Evolutionary conservation across 2,329 filamentous ascomycete species (phyloP), one percentile per base, ranked within the genome.

Genomic region (Clonostachys sp.): DNA sequence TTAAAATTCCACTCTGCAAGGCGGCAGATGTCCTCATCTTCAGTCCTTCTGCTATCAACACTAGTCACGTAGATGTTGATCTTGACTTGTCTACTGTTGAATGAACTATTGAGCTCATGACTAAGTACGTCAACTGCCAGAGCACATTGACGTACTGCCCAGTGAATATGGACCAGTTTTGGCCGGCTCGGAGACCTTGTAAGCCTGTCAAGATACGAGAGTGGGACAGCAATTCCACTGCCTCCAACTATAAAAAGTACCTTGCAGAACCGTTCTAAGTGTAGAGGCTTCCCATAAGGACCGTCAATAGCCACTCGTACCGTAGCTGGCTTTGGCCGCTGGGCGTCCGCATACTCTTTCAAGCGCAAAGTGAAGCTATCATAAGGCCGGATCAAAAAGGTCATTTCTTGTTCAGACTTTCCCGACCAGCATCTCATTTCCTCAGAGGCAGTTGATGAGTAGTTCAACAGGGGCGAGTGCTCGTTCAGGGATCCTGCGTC

Each of bases 311-410:
- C 54, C 0, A 75, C 59, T 1, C 63, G 61, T 2, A 71, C 45
- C 0, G 57, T 52, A 0, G 57, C 54, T 0, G 62, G 55, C 3
- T 45, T 50, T 0, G 61, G 57, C 49, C 57, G 58, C 2, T 47
- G 35, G 0, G 50, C 45, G 2, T 56, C 55, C 1, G 66, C 65
- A 5, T 56, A 47, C 5, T 66, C 53, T 24, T 61, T 53, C 0
- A 74, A 61, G 3, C 71, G 59, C 1, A 55, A 54, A 0, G 70
- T 74, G 53, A 73, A 74, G 40, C 70, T 62, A 39, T 71, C 65
- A 49, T 74, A 74, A 1, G 71, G 71, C 0, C 72, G 58, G 42
- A 74, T 68, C 14, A 74, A 56, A 40, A 74, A 74, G 0, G 62
- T 42, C 16, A 48, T 5, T 3, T 55, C 45, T 0, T 45, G 34